These are phyloP conservation scores for Neopestalotiopsis sp. DNA, from an alignment of 2,329 filamentous ascomycete species.

Conservation along the genomic window DNA sequence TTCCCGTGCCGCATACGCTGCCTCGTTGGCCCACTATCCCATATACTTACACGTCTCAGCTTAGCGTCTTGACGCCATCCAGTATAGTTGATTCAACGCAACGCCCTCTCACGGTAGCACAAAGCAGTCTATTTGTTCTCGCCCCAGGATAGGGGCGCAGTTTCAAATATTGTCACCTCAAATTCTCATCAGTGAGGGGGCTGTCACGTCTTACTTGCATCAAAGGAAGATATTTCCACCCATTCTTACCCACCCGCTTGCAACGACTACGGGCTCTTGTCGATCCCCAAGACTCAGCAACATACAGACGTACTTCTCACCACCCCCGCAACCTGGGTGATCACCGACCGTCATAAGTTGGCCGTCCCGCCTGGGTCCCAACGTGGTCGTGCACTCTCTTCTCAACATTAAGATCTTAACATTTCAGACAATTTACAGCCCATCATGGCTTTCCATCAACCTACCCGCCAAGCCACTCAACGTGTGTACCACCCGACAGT, in stretches of 20 bases:
- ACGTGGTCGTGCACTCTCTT: constrained; percentile 7
- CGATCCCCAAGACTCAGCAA: neutral
- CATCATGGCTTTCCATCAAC: constrained; percentile 66
- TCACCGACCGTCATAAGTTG: constrained; percentile 7
- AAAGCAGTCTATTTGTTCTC: neutral
- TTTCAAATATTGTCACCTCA: constrained; percentile 1
- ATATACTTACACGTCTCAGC: constrained; percentile 4
- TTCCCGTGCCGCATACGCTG: neutral
- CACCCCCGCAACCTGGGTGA: constrained; percentile 6
- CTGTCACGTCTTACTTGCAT: constrained; percentile 8
- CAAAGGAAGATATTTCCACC: neutral
- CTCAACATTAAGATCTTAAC: neutral
- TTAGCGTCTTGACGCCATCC: neutral
- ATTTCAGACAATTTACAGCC: neutral
- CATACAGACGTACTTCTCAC: neutral
- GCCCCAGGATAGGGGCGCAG: constrained; percentile 2
- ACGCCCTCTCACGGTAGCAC: neutral
- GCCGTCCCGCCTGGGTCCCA: constrained; percentile 8
- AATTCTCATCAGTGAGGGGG: neutral
- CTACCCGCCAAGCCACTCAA: constrained; percentile 58
- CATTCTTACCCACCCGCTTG: neutral
- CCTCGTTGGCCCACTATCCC: constrained; percentile 4
- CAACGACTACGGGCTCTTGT: neutral
- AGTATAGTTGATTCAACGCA: neutral
- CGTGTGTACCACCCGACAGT: constrained; percentile 49